Evolutionary conservation across 176 grass and related monocot genomes (phyloP), one percentile per base, ranked within the genome.

Genomic region (Oryza meridionalis): DNA sequence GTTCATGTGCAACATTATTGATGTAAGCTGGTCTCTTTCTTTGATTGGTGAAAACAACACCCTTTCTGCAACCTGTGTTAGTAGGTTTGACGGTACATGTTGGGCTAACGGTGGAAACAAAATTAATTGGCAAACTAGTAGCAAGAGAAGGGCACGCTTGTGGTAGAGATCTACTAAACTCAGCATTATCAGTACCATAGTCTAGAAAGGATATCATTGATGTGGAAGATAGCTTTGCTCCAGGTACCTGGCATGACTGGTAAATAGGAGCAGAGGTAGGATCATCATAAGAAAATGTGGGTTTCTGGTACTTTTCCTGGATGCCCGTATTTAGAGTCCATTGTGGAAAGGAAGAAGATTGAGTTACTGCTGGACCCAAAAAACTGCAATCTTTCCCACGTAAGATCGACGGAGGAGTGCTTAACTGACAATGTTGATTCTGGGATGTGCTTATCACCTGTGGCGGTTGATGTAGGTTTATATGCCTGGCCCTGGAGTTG

Each of bases 291-390:
- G 78, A 72, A 25, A 51, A 83, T 49, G 68, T 82, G 46, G 83
- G 67, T 70, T 81, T 84, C 78, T 82, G 72, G 29, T 84, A 81
- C 47, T 78, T 87, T 51, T 84, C 83, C 42, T 88, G 80, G 68
- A 77, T 76, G 31, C 75, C 73, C 11, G 25, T 73, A 58, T 75
- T 76, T 86, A 84, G 40, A 67, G 77, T 31, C 50, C 82, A 84
- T 32, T 86, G 80, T 17, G 93, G 76, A 84, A 84, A 44, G 22
- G 47, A 79, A 77, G 63, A 81, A 87, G 87, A 78, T 77, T 77
- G 85, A 47, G 72, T 87, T 70, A n/a, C 74, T 76, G 85, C 31
- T 90, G 88, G 55, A 75, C 74, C 66, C 61, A 82, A 21, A 61
- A 80, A 72, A 83, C 45, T 79, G 65, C 59, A 40, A 44, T 81